Evolutionary conservation across 192 early-diverging fungal species (phyloP).

Genomic region (Rhizophagus sp.): DNA sequence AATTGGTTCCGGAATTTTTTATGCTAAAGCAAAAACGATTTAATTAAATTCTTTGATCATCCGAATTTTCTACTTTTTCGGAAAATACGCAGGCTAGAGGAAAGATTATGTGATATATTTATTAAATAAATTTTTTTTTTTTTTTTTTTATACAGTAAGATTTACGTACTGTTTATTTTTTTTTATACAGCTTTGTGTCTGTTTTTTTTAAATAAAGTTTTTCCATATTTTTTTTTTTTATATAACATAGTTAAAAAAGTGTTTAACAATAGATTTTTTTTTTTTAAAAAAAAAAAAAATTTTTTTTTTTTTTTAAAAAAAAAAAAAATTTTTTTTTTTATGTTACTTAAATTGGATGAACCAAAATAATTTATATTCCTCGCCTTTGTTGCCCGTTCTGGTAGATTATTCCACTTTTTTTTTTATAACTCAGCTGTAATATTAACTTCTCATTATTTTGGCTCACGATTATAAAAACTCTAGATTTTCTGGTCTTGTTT

Average conservation of each 20-base stretch:
- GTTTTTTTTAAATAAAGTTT: background rate
- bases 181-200: background rate
- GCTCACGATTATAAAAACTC: conserved; percentile 5
- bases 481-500: background rate
- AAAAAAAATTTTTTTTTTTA: background rate
- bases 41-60: too few species aligned
- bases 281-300: background rate
- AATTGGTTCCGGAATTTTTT: too few species aligned
- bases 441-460: conserved; percentile 1
- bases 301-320: background rate
- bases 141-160: background rate
- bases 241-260: background rate
- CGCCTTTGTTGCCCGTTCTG: conserved; percentile 16
- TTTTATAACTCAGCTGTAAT: background rate
- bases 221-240: background rate
- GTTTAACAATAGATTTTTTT: background rate
- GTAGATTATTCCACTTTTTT: background rate
- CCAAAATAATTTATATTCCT: background rate
- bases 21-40: too few species aligned
- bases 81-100: too few species aligned
- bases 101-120: too few species aligned
- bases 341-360: conserved; percentile 2
- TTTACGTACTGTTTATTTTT: background rate
- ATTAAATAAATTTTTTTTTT: background rate
- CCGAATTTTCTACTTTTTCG: too few species aligned